Evolutionary conservation across 2,329 filamentous ascomycete genomes (phyloP), one percentile per base, ranked within the genome.

Genomic region (Claviceps pazoutovae): DNA sequence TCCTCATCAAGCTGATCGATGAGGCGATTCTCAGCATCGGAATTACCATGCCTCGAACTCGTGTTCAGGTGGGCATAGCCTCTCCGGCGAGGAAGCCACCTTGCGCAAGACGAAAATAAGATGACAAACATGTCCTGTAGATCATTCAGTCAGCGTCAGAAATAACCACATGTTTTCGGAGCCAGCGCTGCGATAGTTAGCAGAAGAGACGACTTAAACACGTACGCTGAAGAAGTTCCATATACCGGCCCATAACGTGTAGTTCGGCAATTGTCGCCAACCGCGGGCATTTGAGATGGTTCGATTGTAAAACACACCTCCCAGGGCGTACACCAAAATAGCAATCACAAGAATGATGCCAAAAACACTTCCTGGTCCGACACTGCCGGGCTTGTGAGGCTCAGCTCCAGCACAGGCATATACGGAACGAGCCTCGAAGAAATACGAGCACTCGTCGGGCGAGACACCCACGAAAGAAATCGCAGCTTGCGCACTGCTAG

Each of bases 1-100:
- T 96, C 90, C 66, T 97, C 91, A 62, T 97, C 93, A 54, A 96
- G 74, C 67, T 96, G 88, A 66, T 97, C 91, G 65, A 98, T 97
- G 60, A 97, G 70, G 56, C 89, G 74, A 67, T 97, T 96, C 69
- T 97, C 93, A 51, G 89, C 90, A 54, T 96, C 91, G 52, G 74
- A 66, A 61, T 72, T 72, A 58, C 74, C 64, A 55, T 70, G 67
- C 52, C 66, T 74, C 11, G 75, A 71, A 47, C 75, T 78, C 14
- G 73, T 68, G 39, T 76, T 76, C 23, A 90, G 71, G 43, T 81
- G 73, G 53, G 74, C 79, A 65, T 90, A 90, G 9, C 85, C 84
- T 51, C 82, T 69, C 56, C 79, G 74, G 38, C 74, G 73, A 11
- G 84, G 83, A 48, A 88, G 60, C 54, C 82, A 76, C 49, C 83